phyloP scores from a whole-genome alignment of 768 basidiomycete genomes.

The Trametes villosa region DNA sequence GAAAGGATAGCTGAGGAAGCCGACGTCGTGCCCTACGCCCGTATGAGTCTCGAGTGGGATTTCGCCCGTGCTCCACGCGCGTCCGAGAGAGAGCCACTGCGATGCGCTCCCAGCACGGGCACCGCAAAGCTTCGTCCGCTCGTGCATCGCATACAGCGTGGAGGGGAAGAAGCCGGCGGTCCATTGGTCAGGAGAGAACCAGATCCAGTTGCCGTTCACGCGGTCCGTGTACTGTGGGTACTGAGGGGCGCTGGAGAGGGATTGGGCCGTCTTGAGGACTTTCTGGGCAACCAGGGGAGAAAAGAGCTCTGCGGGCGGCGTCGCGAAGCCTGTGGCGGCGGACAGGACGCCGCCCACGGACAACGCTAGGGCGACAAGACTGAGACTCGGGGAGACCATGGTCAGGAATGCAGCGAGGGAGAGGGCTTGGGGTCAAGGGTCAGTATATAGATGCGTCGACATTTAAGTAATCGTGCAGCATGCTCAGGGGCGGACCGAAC shows the following conservation, averaged over 20 bases:
- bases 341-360: neutral
- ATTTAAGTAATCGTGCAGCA: neutral
- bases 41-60: conserved; percentile 53
- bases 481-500: neutral
- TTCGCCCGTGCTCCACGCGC: conserved; percentile 54
- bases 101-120: conserved; percentile 43
- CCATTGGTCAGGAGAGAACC: conserved; percentile 62
- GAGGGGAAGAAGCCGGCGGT: conserved; percentile 71
- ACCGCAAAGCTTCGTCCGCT: conserved; percentile 53
- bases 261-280: conserved; percentile 57
- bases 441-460: too few relatives aligned
- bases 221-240: conserved; percentile 68
- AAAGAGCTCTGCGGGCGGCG: conserved; percentile 55
- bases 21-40: conserved; percentile 67
- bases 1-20: conserved; percentile 74
- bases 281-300: conserved; percentile 63
- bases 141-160: conserved; percentile 61
- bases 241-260: conserved; percentile 43
- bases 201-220: conserved; percentile 53
- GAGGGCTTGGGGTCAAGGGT: neutral
- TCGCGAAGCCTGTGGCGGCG: neutral
- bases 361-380: conserved; percentile 3
- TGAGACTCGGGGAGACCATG: conserved; percentile 8
- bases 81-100: conserved; percentile 62
- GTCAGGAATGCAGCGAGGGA: neutral